These are phyloP conservation scores for Lathyrus sativus DNA, from an alignment of 306 rosid genomes.

Conservation along the genomic window DNA sequence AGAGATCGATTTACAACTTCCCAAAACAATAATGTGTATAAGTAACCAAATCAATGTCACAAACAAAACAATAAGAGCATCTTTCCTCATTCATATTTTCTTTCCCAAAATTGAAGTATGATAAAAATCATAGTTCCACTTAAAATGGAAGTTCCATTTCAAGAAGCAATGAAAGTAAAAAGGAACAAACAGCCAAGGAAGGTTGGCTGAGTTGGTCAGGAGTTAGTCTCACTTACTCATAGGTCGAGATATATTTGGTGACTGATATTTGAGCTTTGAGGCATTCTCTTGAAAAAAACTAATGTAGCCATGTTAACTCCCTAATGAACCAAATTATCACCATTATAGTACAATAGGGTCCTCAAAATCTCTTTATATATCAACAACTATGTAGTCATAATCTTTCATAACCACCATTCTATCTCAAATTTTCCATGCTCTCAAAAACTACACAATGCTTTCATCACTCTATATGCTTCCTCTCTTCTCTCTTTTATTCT, in stretches of 20 bases:
- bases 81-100: conserved; percentile 26
- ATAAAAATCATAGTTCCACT: conserved; percentile 28
- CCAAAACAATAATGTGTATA: background rate
- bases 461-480: conserved; percentile 39
- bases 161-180: conserved; percentile 5
- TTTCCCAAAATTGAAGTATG: conserved; percentile 11
- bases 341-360: conserved; percentile 38
- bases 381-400: conserved; percentile 32
- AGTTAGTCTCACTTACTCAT: too few species aligned
- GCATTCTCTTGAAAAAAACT: conserved; percentile 3
- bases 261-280: too few species aligned
- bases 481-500: conserved; percentile 44
- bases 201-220: too few species aligned
- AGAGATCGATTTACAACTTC: too few species aligned
- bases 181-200: too few species aligned
- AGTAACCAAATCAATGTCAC: conserved; percentile 26
- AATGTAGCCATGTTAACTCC: conserved; percentile 44
- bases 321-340: conserved; percentile 46
- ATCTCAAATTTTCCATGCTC: conserved; percentile 22
- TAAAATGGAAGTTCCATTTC: conserved; percentile 29
- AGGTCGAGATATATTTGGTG: too few species aligned
- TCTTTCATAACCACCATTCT: conserved; percentile 32
- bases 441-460: conserved; percentile 43
- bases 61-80: conserved; percentile 4
- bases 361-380: conserved; percentile 56